Evolutionary conservation across 1,284 basidiomycete genomes (phyloP), one percentile per base, ranked within the genome.

Genomic region (Cryptococcus amylolentus): DNA sequence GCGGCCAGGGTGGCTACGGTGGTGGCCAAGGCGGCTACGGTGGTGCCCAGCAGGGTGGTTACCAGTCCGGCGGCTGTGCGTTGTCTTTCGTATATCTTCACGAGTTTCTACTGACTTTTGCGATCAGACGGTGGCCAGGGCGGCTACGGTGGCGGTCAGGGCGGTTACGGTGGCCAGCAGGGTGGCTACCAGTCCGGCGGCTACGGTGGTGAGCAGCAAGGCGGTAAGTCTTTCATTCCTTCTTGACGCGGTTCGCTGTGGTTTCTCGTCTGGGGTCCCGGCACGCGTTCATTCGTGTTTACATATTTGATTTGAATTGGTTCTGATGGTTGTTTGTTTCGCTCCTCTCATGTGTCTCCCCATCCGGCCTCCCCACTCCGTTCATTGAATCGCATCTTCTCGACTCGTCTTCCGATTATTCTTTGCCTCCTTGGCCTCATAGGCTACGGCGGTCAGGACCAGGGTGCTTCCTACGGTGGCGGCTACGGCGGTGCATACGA

Each of bases 1-100:
- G 69, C 51, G 70, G 57, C 40, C 64, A 71, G 56, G 63, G 61
- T 52, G 61, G 63, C 55, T 63, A 64, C 62, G 62, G 60, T 23
- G 67, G 65, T 51, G 60, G 64, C 54, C 73, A 77, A 68, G 67
- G 71, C 45, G 72, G 64, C 54, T 73, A 77, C 68, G 67, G 71
- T 44, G 72, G 71, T 51, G 70, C 73, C 50, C 60, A 67, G 46
- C 70, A 76, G 68, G 74, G 76, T 54, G 72, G 73, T 57, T 65
- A 57, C 49, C 60, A 62, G 48, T 70, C 73, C 28, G 47, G 47
- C 47, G 26, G 35, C 37, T 35, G 31, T 35, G 31, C 31, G 31
- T 35, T 10, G 2, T 10, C 13, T 28, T 3, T 27, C 28, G 14
- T 49, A 5, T 35, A 35, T 8, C 10, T 6, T 35, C 7, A 23